Percentiles rank a stretch among this genome's conserved stretches.
phyloP scores from a whole-genome alignment of 805 yeast species.

The Saccharomycopsis amapae region DNA sequence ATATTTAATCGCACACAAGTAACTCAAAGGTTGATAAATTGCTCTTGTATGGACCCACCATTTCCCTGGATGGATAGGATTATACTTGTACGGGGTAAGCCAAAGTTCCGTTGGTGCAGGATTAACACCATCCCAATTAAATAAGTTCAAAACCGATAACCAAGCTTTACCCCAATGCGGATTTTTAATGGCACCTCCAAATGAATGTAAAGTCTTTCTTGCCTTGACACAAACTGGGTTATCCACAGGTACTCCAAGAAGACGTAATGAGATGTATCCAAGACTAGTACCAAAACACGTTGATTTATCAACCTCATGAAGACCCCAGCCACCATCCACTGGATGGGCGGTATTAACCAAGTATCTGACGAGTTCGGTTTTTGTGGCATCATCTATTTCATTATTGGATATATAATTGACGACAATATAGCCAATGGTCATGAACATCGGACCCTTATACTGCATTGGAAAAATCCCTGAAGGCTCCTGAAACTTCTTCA shows the following conservation, averaged over 20 bases:
- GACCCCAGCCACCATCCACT: constrained; percentile 99
- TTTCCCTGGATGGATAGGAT: constrained; percentile 84
- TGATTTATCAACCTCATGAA: constrained; percentile 85
- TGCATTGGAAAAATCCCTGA: constrained; percentile 89
- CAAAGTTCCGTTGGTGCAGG: constrained; percentile 97
- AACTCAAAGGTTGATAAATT: constrained; percentile 81
- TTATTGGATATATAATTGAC: constrained; percentile 63
- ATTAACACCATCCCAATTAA: constrained; percentile 94
- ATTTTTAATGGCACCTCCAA: constrained; percentile 85
- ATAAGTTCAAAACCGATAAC: constrained; percentile 72
- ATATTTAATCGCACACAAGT: constrained; percentile 51
- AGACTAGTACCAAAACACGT: constrained; percentile 93
- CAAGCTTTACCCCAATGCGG: constrained; percentile 99
- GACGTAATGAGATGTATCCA: constrained; percentile 74
- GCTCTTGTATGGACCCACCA: constrained; percentile 99
- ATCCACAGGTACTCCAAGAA: constrained; percentile 65
- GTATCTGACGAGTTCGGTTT: constrained; percentile 71
- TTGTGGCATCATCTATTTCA: constrained; percentile 58
- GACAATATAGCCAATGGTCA: constrained; percentile 83
- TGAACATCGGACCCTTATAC: constrained; percentile 97
- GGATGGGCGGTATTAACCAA: constrained; percentile 91
- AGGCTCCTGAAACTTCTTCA: constrained; percentile 62
- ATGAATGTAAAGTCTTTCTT: constrained; percentile 51
- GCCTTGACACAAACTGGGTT: constrained; percentile 80
- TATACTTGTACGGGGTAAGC: constrained; percentile 66